Conservation (phyloP, 2,329 filamentous ascomycete genomes). For the Aureobasidium sp. region DNA sequence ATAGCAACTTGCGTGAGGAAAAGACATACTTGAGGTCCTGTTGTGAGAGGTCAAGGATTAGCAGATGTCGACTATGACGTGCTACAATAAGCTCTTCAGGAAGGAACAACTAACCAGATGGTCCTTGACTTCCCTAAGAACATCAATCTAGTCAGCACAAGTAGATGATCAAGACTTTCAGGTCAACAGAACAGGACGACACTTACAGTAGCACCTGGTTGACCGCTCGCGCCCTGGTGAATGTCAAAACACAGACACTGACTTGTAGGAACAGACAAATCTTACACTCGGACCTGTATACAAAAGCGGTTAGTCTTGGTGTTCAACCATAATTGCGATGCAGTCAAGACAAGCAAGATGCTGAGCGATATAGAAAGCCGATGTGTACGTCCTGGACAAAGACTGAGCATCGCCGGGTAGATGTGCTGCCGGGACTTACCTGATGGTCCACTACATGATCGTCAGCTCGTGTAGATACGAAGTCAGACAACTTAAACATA, state of each 20-base stretch:
- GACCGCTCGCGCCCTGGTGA: conserved; percentile 8
- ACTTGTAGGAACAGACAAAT: neutral
- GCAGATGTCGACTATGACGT: neutral
- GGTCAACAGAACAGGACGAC: neutral
- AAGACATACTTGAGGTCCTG: neutral
- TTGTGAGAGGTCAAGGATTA: neutral
- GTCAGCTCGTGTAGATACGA: neutral
- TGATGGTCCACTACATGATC: neutral
- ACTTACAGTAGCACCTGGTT: conserved; percentile 18
- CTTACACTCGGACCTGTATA: neutral
- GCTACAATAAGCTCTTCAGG: neutral
- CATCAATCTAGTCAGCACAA: neutral
- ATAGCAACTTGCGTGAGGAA: neutral
- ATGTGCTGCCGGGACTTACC: neutral
- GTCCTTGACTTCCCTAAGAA: neutral
- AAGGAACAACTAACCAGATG: neutral
- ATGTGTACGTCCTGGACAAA: neutral
- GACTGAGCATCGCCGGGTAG: neutral
- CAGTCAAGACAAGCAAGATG: neutral
- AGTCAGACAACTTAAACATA: neutral
- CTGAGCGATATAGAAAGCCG: neutral
- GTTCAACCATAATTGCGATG: neutral
- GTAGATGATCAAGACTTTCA: neutral
- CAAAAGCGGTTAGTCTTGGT: neutral
- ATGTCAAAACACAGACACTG: neutral